Evolutionary conservation across 805 yeast species (phyloP), one percentile per base, ranked within the genome.

Genomic region (Pachysolen tannophilus): DNA sequence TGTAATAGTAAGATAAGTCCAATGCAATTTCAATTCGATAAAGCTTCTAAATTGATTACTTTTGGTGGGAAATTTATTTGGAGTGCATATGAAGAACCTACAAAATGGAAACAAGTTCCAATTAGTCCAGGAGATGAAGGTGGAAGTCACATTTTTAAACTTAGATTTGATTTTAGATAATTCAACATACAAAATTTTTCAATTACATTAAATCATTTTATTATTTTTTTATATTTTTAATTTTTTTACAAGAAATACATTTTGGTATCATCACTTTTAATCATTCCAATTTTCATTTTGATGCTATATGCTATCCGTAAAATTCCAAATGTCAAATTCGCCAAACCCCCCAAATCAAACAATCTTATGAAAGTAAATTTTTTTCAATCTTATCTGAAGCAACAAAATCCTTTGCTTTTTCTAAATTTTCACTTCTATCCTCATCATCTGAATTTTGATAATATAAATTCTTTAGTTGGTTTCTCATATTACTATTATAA

Each of bases 1-100:
- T 61, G 67, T 41, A 49, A 53, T 21, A 44, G 49, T 28, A 47
- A 50, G 8, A 43, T 54, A 7, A 43, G 55, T 23, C 66, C 77
- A 21, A 61, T 67, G 36, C 87, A 82, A 48, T 83, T 83, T 52
- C 72, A 69, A 30, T 67, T 62, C 43, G 70, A 73, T 30, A 60
- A 63, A 24, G 61, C 57, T 11, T 58, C 65, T 2, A 62, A 67
- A 4, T 50, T 48, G 18, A 46, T 84, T 7, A 67, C 74, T 3
- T 80, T 72, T 49, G 84, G 85, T 4, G 88, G 87, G 3, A 61
- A 61, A 13, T 56, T 57, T 16, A 50, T 61, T 20, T 82, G 94
- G 87, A 70, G 79, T 38, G 73, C 82, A 1, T 55, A 50, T 5
- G 42, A 47, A 3, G 56, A 45, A 5, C 76, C 83, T 16, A 45